Evolutionary conservation across 495 filamentous ascomycete species (phyloP).

Genomic region (Aspergillus saccharolyticus): DNA sequence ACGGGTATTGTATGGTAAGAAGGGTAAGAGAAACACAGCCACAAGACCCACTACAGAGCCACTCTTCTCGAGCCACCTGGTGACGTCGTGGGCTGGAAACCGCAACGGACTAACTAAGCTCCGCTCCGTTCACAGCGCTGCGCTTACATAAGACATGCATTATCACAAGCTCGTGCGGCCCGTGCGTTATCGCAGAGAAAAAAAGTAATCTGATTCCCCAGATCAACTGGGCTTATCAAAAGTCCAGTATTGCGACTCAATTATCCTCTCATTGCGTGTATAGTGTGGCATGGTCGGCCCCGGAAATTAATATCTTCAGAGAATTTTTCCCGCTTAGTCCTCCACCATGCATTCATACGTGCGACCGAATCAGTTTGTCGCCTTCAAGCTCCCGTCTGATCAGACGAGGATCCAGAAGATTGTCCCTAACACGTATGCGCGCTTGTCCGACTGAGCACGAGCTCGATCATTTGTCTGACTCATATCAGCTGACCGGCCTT

Average conservation of each 20-base stretch:
- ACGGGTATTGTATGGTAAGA: not conserved
- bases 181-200: constrained; percentile 25
- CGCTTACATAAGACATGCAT: constrained; percentile 8
- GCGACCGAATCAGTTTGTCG: constrained; percentile 58
- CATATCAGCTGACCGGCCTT: constrained; percentile 15
- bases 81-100: not conserved
- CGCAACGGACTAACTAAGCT: not conserved
- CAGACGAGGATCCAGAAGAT: constrained; percentile 58
- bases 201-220: constrained; percentile 8
- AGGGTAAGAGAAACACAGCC: not conserved
- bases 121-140: not conserved
- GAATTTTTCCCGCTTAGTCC: not conserved
- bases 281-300: not conserved
- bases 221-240: not conserved
- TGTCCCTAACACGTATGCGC: constrained; percentile 71
- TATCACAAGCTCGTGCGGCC: constrained; percentile 13
- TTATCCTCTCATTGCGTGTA: not conserved
- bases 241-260: not conserved
- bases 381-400: constrained; percentile 63
- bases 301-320: not conserved
- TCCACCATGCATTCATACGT: constrained; percentile 47
- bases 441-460: not conserved
- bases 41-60: not conserved
- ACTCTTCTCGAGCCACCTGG: not conserved
- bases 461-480: not conserved